A percentile compares a stretch with the other conserved stretches of the same genome.
Evolutionary conservation across 2,329 filamentous ascomycete species (phyloP).

Genomic region (Pseudopithomyces chartarum): DNA sequence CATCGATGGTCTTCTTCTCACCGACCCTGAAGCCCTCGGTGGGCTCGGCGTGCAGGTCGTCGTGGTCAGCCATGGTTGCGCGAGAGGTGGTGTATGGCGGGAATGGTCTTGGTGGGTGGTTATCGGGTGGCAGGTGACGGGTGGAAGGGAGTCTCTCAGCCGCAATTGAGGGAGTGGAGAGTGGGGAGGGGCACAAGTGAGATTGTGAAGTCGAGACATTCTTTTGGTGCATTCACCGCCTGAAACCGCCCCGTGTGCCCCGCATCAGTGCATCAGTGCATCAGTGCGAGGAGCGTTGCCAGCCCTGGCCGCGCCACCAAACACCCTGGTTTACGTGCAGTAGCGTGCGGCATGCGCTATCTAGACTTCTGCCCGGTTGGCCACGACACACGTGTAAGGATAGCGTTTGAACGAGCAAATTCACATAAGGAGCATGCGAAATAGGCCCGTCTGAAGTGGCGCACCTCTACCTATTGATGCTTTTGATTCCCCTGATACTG

Average conservation of each 20-base stretch:
- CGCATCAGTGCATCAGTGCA: neutral
- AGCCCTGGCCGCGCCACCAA: neutral
- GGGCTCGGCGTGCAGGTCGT: conserved; percentile 84
- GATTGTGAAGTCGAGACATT: conserved; percentile 4
- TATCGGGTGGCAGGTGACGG: conserved; percentile 8
- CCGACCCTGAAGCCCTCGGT: conserved; percentile 98
- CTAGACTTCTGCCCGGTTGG: neutral
- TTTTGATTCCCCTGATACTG: too few relatives aligned
- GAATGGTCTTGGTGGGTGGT: too few relatives aligned
- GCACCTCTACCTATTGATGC: too few relatives aligned
- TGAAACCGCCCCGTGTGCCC: conserved; percentile 4
- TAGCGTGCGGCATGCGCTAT: neutral
- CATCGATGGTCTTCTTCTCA: conserved; percentile 96
- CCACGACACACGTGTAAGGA: neutral
- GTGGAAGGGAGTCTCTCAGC: conserved; percentile 1
- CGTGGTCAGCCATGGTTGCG: conserved; percentile 49
- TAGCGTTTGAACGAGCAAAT: too few relatives aligned
- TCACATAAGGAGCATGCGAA: neutral
- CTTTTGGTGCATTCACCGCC: conserved; percentile 17
- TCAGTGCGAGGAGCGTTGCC: neutral
- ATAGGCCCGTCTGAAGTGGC: too few relatives aligned
- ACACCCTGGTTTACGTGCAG: neutral
- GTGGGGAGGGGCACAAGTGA: conserved; percentile 11
- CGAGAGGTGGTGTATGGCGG: neutral
- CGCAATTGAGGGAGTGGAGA: conserved; percentile 6